phyloP scores from a whole-genome alignment of 2,329 filamentous ascomycete species.

The Fusarium tjaetaba region DNA sequence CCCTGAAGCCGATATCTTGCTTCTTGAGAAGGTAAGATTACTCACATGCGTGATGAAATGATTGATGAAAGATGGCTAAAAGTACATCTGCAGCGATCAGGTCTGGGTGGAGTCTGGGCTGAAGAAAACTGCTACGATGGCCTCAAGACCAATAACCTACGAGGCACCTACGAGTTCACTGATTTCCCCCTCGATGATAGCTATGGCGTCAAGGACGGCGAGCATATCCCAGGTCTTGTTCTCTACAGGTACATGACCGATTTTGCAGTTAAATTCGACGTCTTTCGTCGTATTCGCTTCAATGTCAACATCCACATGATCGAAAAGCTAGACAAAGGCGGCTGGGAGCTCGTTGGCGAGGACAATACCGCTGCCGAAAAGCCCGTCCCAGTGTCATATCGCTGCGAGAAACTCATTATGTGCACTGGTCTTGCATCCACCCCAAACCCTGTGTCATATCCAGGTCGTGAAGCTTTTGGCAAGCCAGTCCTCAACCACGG shows the following conservation, averaged over 20 bases:
- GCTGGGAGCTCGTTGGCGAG: background rate
- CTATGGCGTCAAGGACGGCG: background rate
- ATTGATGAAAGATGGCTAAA: too few relatives aligned
- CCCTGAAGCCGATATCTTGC: background rate
- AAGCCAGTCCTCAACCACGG: background rate
- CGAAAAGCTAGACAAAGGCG: background rate
- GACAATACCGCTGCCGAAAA: accelerated
- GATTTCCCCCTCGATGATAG: background rate
- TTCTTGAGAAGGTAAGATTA: background rate
- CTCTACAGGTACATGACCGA: background rate
- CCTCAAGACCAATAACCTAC: background rate
- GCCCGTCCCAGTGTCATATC: accelerated
- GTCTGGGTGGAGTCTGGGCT: background rate
- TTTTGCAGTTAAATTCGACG: background rate
- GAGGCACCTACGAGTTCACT: background rate
- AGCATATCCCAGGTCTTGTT: background rate
- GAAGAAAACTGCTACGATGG: background rate
- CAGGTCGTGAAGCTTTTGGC: background rate
- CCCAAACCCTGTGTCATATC: background rate
- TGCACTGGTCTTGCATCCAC: background rate
- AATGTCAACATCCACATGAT: background rate
- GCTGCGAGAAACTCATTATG: background rate
- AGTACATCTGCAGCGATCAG: background rate
- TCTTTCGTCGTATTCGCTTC: background rate
- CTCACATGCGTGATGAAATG: too few relatives aligned